Conservation (phyloP, 2,329 filamentous ascomycete genomes). For the Nemania sp. region DNA sequence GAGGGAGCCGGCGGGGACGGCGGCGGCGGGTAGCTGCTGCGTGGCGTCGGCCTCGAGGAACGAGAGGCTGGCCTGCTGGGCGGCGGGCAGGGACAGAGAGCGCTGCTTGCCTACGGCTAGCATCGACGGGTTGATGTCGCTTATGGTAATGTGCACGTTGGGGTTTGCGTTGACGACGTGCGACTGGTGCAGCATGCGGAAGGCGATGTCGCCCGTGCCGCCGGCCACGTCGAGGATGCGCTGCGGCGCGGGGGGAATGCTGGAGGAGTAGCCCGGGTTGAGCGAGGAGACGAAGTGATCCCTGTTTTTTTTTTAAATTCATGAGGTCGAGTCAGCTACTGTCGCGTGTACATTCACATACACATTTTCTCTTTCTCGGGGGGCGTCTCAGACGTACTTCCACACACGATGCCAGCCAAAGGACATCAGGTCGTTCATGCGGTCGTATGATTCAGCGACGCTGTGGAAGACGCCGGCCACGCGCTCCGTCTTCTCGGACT, state of each 20-base stretch:
- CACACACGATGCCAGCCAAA: constrained; percentile 94
- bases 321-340: constrained; percentile 1
- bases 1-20: constrained; percentile 67
- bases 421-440: constrained; percentile 99
- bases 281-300: constrained; percentile 93
- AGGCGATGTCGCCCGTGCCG: constrained; percentile 96
- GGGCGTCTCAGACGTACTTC: constrained; percentile 58
- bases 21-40: constrained; percentile 56
- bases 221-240: constrained; percentile 95
- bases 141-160: constrained; percentile 82
- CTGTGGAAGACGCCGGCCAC: constrained; percentile 92
- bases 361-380: too few relatives aligned
- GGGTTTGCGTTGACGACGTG: constrained; percentile 79
- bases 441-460: constrained; percentile 92
- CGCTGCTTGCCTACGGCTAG: constrained; percentile 84
- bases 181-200: constrained; percentile 90
- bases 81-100: constrained; percentile 60
- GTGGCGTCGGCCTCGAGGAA: constrained; percentile 95
- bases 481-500: constrained; percentile 71
- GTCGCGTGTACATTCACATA: too few relatives aligned
- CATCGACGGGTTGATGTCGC: constrained; percentile 97
- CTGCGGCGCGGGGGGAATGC: constrained; percentile 54
- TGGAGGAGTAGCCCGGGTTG: constrained; percentile 72
- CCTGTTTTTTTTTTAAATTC: constrained; percentile 46
- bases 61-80: constrained; percentile 61